Evolutionary conservation across 148 eudicot species (phyloP).

Genomic region (Chenopodium berlandieri): DNA sequence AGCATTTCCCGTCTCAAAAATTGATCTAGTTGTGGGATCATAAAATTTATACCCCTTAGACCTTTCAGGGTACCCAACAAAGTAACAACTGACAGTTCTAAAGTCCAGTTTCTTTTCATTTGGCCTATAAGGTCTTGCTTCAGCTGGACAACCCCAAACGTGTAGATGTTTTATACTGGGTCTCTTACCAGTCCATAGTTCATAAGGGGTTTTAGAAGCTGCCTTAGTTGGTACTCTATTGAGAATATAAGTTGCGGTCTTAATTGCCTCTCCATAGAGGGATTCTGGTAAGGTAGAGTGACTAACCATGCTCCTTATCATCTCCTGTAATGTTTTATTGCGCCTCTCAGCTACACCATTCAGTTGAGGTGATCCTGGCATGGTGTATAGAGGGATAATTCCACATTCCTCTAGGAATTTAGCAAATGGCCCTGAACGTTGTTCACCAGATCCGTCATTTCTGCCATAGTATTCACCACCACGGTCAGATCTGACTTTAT

Average conservation of each 20-base stretch:
- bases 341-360: conserved; percentile 10
- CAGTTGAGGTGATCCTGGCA: not conserved
- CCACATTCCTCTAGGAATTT: not conserved
- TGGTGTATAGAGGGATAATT: not conserved
- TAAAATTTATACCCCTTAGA: not conserved
- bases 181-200: no score
- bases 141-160: no score
- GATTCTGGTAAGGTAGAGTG: conserved; percentile 1
- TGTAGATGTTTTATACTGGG: no score
- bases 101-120: no score
- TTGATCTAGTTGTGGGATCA: not conserved
- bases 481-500: not conserved
- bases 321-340: not conserved
- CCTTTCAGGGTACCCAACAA: not conserved
- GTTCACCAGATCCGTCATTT: not conserved
- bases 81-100: no score
- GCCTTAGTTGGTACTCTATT: not conserved
- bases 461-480: not conserved
- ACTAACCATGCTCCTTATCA: conserved; percentile 14
- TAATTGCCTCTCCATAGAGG: not conserved
- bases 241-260: not conserved
- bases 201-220: not conserved
- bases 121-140: no score
- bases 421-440: not conserved
- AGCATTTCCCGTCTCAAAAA: not conserved